A percentile compares a stretch with the other conserved stretches of the same genome.
Conservation (phyloP, 2,329 filamentous ascomycete species). For the Ceratocystis huliohia region DNA sequence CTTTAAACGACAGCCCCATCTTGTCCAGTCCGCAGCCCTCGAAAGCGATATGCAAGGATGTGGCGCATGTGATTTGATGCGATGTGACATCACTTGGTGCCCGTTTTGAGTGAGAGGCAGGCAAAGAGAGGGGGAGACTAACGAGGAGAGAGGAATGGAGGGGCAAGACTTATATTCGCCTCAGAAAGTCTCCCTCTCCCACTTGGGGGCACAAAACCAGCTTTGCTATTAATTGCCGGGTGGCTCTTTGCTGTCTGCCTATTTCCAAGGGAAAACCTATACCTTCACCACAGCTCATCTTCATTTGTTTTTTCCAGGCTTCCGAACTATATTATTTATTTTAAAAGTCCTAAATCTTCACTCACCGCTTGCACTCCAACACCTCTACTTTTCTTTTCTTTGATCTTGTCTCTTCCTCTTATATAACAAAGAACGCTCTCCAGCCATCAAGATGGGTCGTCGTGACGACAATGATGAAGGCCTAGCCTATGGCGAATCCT, state of each 20-base stretch:
- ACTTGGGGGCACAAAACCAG: background rate
- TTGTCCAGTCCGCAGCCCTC: background rate
- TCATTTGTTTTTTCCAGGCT: background rate
- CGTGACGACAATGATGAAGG: slow-evolving; percentile 16
- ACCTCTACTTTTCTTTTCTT: background rate
- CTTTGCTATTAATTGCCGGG: background rate
- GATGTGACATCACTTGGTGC: slow-evolving; percentile 16
- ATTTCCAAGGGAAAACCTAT: background rate
- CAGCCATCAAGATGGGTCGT: slow-evolving; percentile 9
- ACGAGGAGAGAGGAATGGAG: background rate
- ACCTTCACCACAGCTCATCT: background rate
- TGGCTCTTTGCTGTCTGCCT: background rate
- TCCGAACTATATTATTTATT: background rate
- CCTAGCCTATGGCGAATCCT: slow-evolving; percentile 19
- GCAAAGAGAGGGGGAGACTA: background rate
- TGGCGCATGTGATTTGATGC: slow-evolving; percentile 14
- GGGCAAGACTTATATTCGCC: background rate
- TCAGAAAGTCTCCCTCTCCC: background rate
- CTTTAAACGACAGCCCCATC: background rate
- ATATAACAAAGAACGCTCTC: background rate
- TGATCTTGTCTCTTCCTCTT: background rate
- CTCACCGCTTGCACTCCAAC: background rate
- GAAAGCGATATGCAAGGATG: slow-evolving; percentile 14
- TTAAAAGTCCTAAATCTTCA: background rate
- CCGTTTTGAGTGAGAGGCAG: slow-evolving; percentile 1